phyloP scores from a whole-genome alignment of 1,139 yeast species.

The Debaryomycetaceae sp. region DNA sequence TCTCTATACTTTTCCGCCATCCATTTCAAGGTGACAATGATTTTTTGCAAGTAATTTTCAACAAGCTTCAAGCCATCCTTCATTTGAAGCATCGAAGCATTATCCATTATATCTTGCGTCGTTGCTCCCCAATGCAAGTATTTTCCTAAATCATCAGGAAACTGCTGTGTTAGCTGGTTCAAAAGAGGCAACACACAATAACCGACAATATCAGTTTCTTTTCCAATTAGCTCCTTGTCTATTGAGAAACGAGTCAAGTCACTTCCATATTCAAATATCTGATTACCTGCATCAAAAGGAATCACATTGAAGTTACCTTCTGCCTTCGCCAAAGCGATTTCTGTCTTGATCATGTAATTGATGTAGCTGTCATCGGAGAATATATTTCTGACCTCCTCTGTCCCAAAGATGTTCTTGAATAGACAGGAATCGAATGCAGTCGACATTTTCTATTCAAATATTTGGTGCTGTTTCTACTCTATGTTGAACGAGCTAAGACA shows the following conservation, averaged over 20 bases:
- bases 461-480: no score
- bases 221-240: not conserved
- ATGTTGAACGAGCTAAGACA: no score
- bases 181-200: constrained; percentile 1
- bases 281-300: not conserved
- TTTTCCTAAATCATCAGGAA: not conserved
- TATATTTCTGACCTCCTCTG: not conserved
- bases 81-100: constrained; percentile 1
- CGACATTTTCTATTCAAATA: no score
- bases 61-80: not conserved
- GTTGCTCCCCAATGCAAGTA: constrained; percentile 2
- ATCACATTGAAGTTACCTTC: constrained; percentile 1
- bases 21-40: not conserved
- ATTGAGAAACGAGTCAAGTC: not conserved
- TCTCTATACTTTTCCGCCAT: not conserved
- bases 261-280: not conserved
- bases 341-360: not conserved
- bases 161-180: constrained; percentile 1
- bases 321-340: not conserved
- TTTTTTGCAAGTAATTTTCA: not conserved
- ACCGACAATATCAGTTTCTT: constrained; percentile 1
- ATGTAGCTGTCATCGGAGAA: constrained; percentile 1
- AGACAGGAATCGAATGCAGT: constrained; percentile 1
- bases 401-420: not conserved
- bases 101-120: constrained; percentile 1